Evolutionary conservation across 2,329 filamentous ascomycete genomes (phyloP).

Genomic region (Calonectria hawksworthii): DNA sequence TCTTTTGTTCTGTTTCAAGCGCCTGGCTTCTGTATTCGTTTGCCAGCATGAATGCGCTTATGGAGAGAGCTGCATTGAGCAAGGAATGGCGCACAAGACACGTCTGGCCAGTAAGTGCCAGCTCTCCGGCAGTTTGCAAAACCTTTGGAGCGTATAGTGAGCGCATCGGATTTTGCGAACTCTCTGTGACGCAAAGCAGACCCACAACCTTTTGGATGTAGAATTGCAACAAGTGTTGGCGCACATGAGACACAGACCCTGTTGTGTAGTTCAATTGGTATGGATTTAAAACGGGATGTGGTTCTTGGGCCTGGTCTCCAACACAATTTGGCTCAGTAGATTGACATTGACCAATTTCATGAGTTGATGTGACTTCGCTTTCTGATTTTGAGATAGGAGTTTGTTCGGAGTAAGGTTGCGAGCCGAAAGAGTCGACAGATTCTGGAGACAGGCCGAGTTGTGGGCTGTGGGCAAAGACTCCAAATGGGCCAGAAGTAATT

Average conservation of each 20-base stretch:
- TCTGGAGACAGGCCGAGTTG: neutral
- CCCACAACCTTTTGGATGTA: constrained; percentile 41
- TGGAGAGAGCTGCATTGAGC: constrained; percentile 40
- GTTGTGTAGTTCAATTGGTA: neutral
- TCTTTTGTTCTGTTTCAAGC: constrained; percentile 17
- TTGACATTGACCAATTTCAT: neutral
- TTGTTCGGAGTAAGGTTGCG: neutral
- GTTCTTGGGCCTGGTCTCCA: neutral
- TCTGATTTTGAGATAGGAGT: neutral
- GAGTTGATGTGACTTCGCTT: too few species aligned
- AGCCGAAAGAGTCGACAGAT: neutral
- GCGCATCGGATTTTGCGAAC: constrained; percentile 43
- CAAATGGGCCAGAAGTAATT: neutral
- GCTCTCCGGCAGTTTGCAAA: constrained; percentile 39
- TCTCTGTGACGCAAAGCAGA: constrained; percentile 44
- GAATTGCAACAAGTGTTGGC: constrained; percentile 40
- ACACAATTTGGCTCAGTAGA: neutral
- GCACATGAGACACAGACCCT: constrained; percentile 15
- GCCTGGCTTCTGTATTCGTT: constrained; percentile 32
- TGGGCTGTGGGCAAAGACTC: neutral
- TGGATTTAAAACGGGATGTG: neutral
- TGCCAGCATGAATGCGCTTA: constrained; percentile 43
- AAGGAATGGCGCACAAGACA: constrained; percentile 38
- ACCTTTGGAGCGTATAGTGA: constrained; percentile 41
- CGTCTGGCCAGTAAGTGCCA: constrained; percentile 36